phyloP scores from a whole-genome alignment of 345 rosid species.

The Reutealis trisperma region DNA sequence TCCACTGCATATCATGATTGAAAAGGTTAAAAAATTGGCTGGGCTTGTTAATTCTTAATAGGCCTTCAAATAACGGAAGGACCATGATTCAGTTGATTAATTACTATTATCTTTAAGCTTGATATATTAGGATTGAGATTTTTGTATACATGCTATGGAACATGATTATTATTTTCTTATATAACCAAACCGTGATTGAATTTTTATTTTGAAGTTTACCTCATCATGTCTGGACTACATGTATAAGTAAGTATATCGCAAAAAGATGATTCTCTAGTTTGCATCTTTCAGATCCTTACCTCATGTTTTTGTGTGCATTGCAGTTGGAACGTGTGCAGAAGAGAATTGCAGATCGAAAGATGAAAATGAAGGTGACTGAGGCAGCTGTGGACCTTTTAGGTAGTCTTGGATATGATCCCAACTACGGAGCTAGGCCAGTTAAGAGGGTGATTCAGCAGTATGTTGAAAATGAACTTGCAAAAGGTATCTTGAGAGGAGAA shows the following conservation, averaged over 20 bases:
- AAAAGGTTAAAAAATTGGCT: too few species aligned
- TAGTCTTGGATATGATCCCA: constrained; percentile 89
- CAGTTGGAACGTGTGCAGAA: constrained; percentile 93
- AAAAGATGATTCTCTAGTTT: not conserved
- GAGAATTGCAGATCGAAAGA: constrained; percentile 84
- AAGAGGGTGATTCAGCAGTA: constrained; percentile 96
- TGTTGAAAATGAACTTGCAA: constrained; percentile 93
- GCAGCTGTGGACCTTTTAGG: constrained; percentile 80
- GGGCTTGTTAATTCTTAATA: too few species aligned
- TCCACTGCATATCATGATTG: too few species aligned
- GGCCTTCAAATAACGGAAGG: not conserved
- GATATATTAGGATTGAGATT: not conserved
- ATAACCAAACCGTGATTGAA: not conserved
- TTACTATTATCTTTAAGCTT: not conserved
- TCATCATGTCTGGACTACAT: not conserved
- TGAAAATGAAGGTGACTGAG: constrained; percentile 67
- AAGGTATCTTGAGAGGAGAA: constrained; percentile 90
- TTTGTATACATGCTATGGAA: not conserved
- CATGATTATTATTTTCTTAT: too few species aligned
- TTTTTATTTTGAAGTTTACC: not conserved
- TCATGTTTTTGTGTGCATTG: constrained; percentile 19
- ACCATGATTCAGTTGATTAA: not conserved
- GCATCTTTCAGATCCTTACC: not conserved
- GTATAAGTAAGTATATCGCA: too few species aligned
- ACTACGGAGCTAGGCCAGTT: constrained; percentile 96